Percentiles rank a stretch among this genome's conserved stretches.
These are phyloP conservation scores for Davidsoniella australis DNA, from an alignment of 2,329 filamentous ascomycete genomes.

Conservation along the genomic window DNA sequence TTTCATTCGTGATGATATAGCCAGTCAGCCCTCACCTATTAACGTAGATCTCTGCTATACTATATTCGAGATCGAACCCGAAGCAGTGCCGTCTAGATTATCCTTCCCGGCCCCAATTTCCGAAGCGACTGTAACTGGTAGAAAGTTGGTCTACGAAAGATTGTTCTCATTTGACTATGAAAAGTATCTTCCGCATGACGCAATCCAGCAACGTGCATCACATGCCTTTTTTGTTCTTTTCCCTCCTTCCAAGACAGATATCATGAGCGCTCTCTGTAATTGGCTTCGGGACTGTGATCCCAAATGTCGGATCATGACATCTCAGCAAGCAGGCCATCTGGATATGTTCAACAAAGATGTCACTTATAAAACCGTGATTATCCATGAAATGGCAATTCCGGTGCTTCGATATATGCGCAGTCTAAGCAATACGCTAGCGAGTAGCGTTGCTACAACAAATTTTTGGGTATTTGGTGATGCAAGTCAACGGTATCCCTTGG, in stretches of 20 bases:
- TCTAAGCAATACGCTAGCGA: constrained; percentile 21
- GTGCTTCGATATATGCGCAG: constrained; percentile 24
- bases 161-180: constrained; percentile 21
- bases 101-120: not conserved
- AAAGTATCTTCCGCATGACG: constrained; percentile 15
- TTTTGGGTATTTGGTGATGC: constrained; percentile 27
- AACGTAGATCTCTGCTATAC: constrained; percentile 20
- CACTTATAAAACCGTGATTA: constrained; percentile 22
- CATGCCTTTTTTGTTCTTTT: constrained; percentile 33
- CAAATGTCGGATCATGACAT: constrained; percentile 26
- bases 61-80: constrained; percentile 20
- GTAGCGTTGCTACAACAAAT: constrained; percentile 16
- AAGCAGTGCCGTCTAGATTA: constrained; percentile 3
- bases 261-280: constrained; percentile 23
- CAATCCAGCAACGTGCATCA: constrained; percentile 12
- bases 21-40: constrained; percentile 6
- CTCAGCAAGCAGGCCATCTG: constrained; percentile 29
- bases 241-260: constrained; percentile 21
- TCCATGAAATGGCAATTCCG: constrained; percentile 27
- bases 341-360: constrained; percentile 22
- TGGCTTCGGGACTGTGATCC: constrained; percentile 28
- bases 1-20: constrained; percentile 13
- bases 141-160: constrained; percentile 17
- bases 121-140: not conserved
- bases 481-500: constrained; percentile 14